phyloP scores from a whole-genome alignment of 2,329 filamentous ascomycete species.

The Penicillium glabrum region DNA sequence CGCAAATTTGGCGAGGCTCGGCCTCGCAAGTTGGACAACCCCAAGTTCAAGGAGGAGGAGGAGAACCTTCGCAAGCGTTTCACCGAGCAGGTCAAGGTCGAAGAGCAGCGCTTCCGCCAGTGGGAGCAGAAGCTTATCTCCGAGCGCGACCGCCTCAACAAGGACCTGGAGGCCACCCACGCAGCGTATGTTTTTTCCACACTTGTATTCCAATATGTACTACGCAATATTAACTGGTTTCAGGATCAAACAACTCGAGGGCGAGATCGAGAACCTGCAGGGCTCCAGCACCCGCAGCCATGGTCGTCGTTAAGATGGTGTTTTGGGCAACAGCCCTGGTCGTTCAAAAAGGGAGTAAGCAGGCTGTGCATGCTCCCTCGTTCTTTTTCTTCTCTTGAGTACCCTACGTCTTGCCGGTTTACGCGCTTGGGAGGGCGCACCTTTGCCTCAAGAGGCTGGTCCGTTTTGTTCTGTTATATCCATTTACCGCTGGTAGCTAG shows the following conservation, averaged over 20 bases:
- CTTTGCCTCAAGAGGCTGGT: slow-evolving; percentile 29
- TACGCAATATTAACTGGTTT: slow-evolving; percentile 26
- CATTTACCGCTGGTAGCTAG: slow-evolving; percentile 43
- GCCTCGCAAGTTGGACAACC: slow-evolving; percentile 97
- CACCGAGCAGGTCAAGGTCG: slow-evolving; percentile 99
- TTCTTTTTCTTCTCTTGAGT: slow-evolving; percentile 36
- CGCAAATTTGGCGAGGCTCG: slow-evolving; percentile 98
- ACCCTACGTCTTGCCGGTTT: slow-evolving; percentile 34
- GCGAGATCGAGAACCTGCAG: slow-evolving; percentile 91
- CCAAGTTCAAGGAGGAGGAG: slow-evolving; percentile 99
- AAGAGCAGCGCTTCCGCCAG: slow-evolving; percentile 97
- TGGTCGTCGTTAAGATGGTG: slow-evolving; percentile 71
- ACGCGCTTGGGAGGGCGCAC: slow-evolving; percentile 31
- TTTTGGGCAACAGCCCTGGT: slow-evolving; percentile 17
- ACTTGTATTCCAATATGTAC: neutral
- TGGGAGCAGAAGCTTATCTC: slow-evolving; percentile 99
- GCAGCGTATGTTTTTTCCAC: slow-evolving; percentile 57
- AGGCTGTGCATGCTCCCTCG: slow-evolving; percentile 27
- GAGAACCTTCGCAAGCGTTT: slow-evolving; percentile 98
- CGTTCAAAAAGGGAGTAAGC: slow-evolving; percentile 30
- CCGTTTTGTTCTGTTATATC: slow-evolving; percentile 34
- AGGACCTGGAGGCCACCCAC: slow-evolving; percentile 97
- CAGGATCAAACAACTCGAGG: slow-evolving; percentile 62
- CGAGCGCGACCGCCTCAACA: slow-evolving; percentile 98
- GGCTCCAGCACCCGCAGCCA: slow-evolving; percentile 86